phyloP scores from a whole-genome alignment of 805 yeast genomes.

The Starmerella tilneyi region DNA sequence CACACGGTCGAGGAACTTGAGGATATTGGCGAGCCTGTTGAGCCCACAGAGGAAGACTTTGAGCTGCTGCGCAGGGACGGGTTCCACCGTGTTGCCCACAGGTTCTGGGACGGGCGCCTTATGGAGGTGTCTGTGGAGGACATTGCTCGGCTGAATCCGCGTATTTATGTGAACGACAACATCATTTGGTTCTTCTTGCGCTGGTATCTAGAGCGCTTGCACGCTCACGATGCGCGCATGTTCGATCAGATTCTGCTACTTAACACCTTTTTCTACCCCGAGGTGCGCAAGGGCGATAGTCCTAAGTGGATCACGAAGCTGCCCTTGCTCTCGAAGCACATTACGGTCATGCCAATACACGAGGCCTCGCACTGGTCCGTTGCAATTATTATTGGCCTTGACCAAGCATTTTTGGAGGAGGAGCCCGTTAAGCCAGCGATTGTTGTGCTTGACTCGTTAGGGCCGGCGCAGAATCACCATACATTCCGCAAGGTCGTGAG shows the following conservation, averaged over 20 bases:
- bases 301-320: constrained; percentile 59
- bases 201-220: constrained; percentile 29
- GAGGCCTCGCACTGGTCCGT: constrained; percentile 82
- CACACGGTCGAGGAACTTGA: background rate
- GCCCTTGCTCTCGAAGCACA: constrained; percentile 49
- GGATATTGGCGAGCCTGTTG: constrained; percentile 7
- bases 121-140: constrained; percentile 58
- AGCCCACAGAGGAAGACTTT: constrained; percentile 18
- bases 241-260: constrained; percentile 45
- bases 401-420: constrained; percentile 2
- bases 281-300: constrained; percentile 45
- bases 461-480: constrained; percentile 23
- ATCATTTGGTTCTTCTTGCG: constrained; percentile 72
- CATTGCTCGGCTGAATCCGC: constrained; percentile 64
- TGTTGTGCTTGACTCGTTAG: constrained; percentile 69
- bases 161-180: constrained; percentile 83
- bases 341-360: constrained; percentile 70
- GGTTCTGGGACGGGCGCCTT: constrained; percentile 43
- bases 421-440: constrained; percentile 30
- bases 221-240: constrained; percentile 25
- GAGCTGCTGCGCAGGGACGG: constrained; percentile 6
- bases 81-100: constrained; percentile 11
- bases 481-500: constrained; percentile 17
- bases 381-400: constrained; percentile 42
- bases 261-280: constrained; percentile 75